These are phyloP conservation scores for Vicia villosa DNA, from an alignment of 306 rosid genomes.

Conservation along the genomic window DNA sequence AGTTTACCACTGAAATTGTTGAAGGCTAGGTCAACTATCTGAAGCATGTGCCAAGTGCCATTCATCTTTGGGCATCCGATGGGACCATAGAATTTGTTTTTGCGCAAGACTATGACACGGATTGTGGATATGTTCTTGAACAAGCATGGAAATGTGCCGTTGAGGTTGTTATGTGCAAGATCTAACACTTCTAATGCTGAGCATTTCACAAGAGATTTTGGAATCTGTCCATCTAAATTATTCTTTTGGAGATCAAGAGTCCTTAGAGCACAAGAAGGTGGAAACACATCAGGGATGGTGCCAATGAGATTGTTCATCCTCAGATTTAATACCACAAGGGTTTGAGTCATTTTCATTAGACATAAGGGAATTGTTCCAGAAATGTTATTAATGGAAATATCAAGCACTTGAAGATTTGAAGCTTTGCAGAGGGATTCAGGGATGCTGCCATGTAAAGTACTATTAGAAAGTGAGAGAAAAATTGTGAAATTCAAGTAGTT, in stretches of 20 bases:
- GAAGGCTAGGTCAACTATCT: conserved; percentile 50
- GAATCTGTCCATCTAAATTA: conserved; percentile 38
- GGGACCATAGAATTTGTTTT: conserved; percentile 41
- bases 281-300: conserved; percentile 29
- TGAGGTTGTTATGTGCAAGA: conserved; percentile 43
- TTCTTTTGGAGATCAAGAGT: conserved; percentile 51
- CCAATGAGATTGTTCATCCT: conserved; percentile 41
- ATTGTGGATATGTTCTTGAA: conserved; percentile 45
- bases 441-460: conserved; percentile 16
- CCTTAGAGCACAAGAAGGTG: conserved; percentile 25
- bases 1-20: conserved; percentile 47
- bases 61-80: conserved; percentile 36
- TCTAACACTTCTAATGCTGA: conserved; percentile 34
- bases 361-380: conserved; percentile 47
- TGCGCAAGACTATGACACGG: conserved; percentile 47
- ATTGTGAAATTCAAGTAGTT: not conserved
- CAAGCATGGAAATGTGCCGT: conserved; percentile 36
- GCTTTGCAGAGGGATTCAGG: conserved; percentile 49
- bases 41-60: conserved; percentile 46
- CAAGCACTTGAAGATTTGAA: conserved; percentile 44
- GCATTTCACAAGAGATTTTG: conserved; percentile 50
- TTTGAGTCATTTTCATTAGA: conserved; percentile 3
- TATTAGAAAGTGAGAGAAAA: conserved; percentile 47
- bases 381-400: conserved; percentile 47
- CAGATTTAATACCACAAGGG: conserved; percentile 43